phyloP scores from a whole-genome alignment of 768 basidiomycete genomes.

The Suillus americanus region DNA sequence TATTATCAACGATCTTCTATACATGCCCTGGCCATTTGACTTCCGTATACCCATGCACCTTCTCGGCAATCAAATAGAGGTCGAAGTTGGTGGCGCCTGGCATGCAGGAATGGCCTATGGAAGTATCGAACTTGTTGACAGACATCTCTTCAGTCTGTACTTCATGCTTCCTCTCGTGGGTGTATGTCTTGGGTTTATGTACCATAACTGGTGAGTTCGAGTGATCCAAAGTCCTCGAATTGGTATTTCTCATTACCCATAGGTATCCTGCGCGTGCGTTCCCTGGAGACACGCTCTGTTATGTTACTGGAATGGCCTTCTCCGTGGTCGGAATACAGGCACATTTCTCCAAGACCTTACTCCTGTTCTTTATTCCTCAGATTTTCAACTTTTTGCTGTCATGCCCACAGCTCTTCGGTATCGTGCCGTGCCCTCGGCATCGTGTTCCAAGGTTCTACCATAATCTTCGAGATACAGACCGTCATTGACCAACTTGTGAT shows the following conservation, averaged over 20 bases:
- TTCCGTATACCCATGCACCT: slow-evolving; percentile 73
- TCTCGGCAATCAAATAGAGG: slow-evolving; percentile 61
- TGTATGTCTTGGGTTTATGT: slow-evolving; percentile 86
- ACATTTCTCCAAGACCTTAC: slow-evolving; percentile 94
- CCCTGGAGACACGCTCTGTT: slow-evolving; percentile 96
- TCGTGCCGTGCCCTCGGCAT: slow-evolving; percentile 94
- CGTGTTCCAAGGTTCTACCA: slow-evolving; percentile 75
- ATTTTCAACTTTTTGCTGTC: slow-evolving; percentile 97
- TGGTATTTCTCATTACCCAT: not conserved
- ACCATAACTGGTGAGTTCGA: slow-evolving; percentile 86
- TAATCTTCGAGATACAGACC: not conserved
- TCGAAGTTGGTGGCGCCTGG: slow-evolving; percentile 78
- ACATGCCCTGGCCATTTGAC: slow-evolving; percentile 84
- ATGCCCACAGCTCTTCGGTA: slow-evolving; percentile 90
- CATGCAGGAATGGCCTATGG: slow-evolving; percentile 85
- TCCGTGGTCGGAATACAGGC: slow-evolving; percentile 96
- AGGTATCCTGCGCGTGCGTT: slow-evolving; percentile 98
- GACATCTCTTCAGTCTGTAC: slow-evolving; percentile 95
- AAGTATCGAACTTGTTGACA: slow-evolving; percentile 81
- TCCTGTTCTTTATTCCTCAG: slow-evolving; percentile 97
- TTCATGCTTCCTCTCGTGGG: slow-evolving; percentile 96
- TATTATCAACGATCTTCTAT: slow-evolving; percentile 88
- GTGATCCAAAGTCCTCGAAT: not conserved
- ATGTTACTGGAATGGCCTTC: slow-evolving; percentile 98
- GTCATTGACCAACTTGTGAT: not conserved